phyloP scores from a whole-genome alignment of 495 filamentous ascomycete species.

The Trichocladium uniseriatum region DNA sequence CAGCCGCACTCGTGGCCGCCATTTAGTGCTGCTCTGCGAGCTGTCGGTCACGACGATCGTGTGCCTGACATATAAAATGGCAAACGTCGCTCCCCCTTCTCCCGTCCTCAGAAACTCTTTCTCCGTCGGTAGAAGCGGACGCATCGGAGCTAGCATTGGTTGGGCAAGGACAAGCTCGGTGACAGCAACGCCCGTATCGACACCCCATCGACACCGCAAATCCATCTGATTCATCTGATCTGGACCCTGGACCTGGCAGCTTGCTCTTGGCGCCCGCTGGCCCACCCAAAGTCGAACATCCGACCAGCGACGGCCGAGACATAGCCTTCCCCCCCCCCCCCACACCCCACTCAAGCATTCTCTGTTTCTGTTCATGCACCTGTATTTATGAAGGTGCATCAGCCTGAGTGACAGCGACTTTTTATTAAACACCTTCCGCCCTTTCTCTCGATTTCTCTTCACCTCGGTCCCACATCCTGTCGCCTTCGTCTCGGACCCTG shows the following conservation, averaged over 20 bases:
- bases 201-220: conserved; percentile 13
- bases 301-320: conserved; percentile 6
- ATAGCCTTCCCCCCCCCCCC: background rate
- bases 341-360: background rate
- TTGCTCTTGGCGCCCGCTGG: background rate
- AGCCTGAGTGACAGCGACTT: background rate
- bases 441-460: background rate
- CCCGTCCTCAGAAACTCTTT: background rate
- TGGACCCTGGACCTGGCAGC: background rate
- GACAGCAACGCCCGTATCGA: background rate
- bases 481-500: background rate
- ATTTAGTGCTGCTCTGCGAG: conserved; percentile 7
- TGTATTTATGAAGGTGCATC: conserved; percentile 4
- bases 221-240: conserved; percentile 9
- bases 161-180: conserved; percentile 1
- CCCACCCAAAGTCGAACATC: background rate
- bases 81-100: background rate
- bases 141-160: conserved; percentile 4
- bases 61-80: conserved; percentile 4
- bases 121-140: background rate
- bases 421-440: background rate
- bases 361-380: background rate
- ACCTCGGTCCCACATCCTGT: background rate
- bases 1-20: background rate
- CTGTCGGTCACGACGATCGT: conserved; percentile 4